phyloP scores from a whole-genome alignment of 139 green algal genomes.

The Volvox reticuliferus region DNA sequence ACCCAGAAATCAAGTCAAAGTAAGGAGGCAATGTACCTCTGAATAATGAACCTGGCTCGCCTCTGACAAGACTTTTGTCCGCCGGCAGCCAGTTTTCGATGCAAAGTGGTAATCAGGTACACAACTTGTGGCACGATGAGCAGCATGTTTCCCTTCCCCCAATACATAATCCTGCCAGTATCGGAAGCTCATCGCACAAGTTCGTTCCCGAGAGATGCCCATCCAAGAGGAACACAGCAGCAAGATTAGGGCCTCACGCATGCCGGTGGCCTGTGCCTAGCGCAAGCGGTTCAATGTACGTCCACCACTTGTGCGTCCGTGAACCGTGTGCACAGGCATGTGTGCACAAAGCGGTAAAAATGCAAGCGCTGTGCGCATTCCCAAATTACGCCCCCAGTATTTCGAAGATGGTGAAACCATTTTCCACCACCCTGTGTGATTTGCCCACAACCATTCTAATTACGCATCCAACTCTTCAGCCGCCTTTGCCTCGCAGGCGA shows the following conservation, averaged over 20 bases:
- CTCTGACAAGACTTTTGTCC: background rate
- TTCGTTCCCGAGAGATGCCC: background rate
- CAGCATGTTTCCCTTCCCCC: background rate
- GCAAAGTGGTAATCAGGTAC: background rate
- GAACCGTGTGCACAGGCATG: too few species aligned
- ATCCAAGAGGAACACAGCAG: background rate
- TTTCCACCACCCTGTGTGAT: too few species aligned
- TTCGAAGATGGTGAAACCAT: too few species aligned
- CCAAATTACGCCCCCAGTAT: too few species aligned
- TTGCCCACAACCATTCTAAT: background rate
- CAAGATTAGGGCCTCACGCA: too few species aligned
- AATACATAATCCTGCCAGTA: too few species aligned
- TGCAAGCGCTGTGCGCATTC: too few species aligned
- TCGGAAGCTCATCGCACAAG: background rate
- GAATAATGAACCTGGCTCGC: background rate
- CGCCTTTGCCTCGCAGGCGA: slow-evolving; percentile 54
- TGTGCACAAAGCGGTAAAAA: too few species aligned
- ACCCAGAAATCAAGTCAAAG: background rate
- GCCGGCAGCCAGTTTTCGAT: background rate
- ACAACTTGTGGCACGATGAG: background rate
- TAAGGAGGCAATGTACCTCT: background rate
- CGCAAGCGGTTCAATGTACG: background rate
- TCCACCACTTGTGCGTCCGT: too few species aligned
- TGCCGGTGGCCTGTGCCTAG: background rate
- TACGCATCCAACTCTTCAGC: slow-evolving; percentile 43